phyloP scores from a whole-genome alignment of 1,139 yeast species.

The Sugiyamaella xylanicola region DNA sequence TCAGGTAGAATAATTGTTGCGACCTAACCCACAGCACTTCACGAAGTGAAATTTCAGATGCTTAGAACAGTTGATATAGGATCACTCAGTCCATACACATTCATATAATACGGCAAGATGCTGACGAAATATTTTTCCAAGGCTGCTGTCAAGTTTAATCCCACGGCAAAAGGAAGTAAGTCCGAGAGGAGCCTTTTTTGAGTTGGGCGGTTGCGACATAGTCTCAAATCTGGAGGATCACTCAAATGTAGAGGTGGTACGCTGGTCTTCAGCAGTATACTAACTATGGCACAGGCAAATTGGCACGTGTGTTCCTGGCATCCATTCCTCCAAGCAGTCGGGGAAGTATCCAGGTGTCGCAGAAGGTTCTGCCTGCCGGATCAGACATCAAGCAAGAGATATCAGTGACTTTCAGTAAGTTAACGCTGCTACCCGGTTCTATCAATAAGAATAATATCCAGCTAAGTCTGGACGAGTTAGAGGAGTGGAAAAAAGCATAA shows the following conservation, averaged over 20 bases:
- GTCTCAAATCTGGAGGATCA: too few relatives aligned
- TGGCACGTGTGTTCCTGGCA: conserved; percentile 78
- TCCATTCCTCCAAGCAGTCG: conserved; percentile 65
- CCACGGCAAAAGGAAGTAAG: conserved; percentile 65
- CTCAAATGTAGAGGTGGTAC: too few relatives aligned
- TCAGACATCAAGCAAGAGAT: conserved; percentile 59
- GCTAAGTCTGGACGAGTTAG: too few relatives aligned
- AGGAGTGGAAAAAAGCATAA: too few relatives aligned
- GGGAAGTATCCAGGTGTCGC: conserved; percentile 35
- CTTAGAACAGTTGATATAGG: too few relatives aligned
- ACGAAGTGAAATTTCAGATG: conserved; percentile 8
- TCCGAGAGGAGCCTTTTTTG: conserved; percentile 26
- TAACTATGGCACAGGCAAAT: conserved; percentile 51
- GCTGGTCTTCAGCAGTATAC: background rate
- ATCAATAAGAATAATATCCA: too few relatives aligned
- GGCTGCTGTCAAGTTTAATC: conserved; percentile 78
- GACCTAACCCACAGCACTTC: conserved; percentile 6
- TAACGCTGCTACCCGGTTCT: background rate
- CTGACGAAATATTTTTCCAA: conserved; percentile 82
- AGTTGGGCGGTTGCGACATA: background rate
- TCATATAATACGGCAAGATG: conserved; percentile 47
- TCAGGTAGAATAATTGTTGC: too few relatives aligned
- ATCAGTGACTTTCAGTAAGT: conserved; percentile 66
- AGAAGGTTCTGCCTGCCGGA: conserved; percentile 34
- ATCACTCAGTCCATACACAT: background rate